phyloP scores from a whole-genome alignment of 306 rosid genomes.

The Sindora glabra region DNA sequence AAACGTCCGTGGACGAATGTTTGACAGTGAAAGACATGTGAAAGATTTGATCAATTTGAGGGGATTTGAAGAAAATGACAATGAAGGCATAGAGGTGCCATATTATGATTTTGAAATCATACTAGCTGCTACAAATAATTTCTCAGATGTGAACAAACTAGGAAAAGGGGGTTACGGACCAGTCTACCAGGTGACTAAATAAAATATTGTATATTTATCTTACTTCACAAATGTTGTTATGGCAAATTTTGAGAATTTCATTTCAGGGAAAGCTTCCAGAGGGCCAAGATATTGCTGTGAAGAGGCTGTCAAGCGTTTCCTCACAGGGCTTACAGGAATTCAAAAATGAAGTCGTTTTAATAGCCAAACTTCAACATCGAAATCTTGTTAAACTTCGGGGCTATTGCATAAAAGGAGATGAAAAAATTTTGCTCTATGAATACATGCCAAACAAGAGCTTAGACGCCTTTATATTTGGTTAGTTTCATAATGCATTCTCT shows the following conservation, averaged over 20 bases:
- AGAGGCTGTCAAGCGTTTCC: conserved; percentile 28
- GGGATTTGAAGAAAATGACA: conserved; percentile 17
- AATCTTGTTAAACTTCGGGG: conserved; percentile 39
- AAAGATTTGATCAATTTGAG: conserved; percentile 1
- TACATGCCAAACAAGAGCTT: conserved; percentile 33
- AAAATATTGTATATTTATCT: not conserved
- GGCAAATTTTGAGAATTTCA: too few relatives aligned
- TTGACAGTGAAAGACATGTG: not conserved
- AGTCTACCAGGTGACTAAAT: conserved; percentile 27
- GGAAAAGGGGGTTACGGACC: conserved; percentile 49
- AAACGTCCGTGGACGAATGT: not conserved
- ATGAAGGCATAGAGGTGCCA: conserved; percentile 23
- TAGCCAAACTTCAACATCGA: conserved; percentile 37
- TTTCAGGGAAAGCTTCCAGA: conserved; percentile 17
- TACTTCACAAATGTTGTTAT: not conserved
- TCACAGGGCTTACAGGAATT: conserved; percentile 34
- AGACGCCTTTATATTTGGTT: conserved; percentile 32
- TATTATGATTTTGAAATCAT: conserved; percentile 11
- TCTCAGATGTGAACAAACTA: conserved; percentile 31
- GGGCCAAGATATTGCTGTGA: conserved; percentile 21
- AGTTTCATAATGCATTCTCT: not conserved
- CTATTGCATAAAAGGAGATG: conserved; percentile 26
- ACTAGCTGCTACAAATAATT: conserved; percentile 25
- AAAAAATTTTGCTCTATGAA: conserved; percentile 32
- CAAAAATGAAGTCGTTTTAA: conserved; percentile 31